phyloP scores from a whole-genome alignment of 164 flowering plant species.

The Magnolia kwangsiensis region DNA sequence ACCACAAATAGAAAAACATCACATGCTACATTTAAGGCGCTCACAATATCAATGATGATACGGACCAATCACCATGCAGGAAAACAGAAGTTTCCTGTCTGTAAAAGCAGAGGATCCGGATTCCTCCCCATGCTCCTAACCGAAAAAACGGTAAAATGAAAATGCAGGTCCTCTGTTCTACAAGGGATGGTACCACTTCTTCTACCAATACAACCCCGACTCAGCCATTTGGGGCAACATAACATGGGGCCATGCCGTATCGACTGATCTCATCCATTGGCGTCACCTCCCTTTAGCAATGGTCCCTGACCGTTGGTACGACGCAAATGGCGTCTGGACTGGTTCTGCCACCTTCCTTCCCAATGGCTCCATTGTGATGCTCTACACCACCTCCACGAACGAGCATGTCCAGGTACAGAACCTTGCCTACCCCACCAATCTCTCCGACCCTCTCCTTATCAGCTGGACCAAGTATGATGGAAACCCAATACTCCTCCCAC shows the following conservation, averaged over 20 bases:
- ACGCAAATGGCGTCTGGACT: slow-evolving; percentile 77
- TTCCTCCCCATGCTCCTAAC: neutral
- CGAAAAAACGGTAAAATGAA: neutral
- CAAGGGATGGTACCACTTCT: slow-evolving; percentile 88
- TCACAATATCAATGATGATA: too few relatives aligned
- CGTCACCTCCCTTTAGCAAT: slow-evolving; percentile 68
- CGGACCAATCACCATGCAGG: too few relatives aligned
- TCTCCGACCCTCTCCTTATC: slow-evolving; percentile 68
- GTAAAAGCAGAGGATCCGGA: neutral
- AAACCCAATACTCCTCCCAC: slow-evolving; percentile 74
- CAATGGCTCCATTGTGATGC: slow-evolving; percentile 58
- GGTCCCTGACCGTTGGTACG: slow-evolving; percentile 79
- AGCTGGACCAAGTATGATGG: slow-evolving; percentile 63
- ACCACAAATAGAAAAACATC: too few relatives aligned
- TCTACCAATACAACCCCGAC: slow-evolving; percentile 84
- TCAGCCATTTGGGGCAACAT: slow-evolving; percentile 87
- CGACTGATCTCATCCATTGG: slow-evolving; percentile 76
- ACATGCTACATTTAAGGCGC: too few relatives aligned
- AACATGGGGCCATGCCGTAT: slow-evolving; percentile 86
- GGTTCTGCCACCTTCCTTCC: slow-evolving; percentile 88
- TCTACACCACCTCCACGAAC: slow-evolving; percentile 79
- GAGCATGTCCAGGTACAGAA: slow-evolving; percentile 69
- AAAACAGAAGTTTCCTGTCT: too few relatives aligned
- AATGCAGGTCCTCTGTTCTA: slow-evolving; percentile 71
- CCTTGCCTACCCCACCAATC: slow-evolving; percentile 62